Base-by-base conservation (phyloP, 331 rosid genomes). In the Prunus yedoensis region DNA sequence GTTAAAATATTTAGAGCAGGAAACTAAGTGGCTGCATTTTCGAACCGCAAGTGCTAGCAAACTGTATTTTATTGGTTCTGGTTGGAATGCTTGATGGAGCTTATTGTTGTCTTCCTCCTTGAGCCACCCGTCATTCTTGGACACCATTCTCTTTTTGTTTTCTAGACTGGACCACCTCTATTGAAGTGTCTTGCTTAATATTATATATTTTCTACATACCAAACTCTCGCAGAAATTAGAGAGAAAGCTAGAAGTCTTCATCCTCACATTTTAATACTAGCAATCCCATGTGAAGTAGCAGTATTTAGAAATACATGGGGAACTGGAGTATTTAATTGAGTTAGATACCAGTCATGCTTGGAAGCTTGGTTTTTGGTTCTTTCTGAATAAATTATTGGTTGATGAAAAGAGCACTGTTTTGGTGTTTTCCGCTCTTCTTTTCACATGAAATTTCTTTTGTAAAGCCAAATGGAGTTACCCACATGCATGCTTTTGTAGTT, bases 101-200 rank as follows among this genome's bases (percentile, higher is more conserved):
- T 52, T 85, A 75, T 71, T 28, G 72, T 53, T 60, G 81, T 78
- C 23, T 68, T 68, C 75, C 72, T 70, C 78, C 88, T 93, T 83
- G 97, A 91, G 97, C 97, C 97, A 87, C 90, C 57, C 88, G 83
- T 89, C 64, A 49, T 71, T 78, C 70, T 74, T 54, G 50, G 71
- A 74, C 68, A 20, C 73, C 57, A 58, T 65, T 53, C 66, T 70
- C 10, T 46, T 62, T 58, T 35, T 69, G 50, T 80, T 63, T 81
- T 87, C 77, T 84, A 79, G 83, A 79, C 85, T 69, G 63, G 83
- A 71, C 88, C 82, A 58, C 74, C 54, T 74, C 65, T 75, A 62
- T 54, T 52, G 43, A 10, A 68, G 63, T 49, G 71, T 68, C 20
- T 62, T 65, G 64, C 76, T 71, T 38, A 23, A 28, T 53, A 77